phyloP scores from a whole-genome alignment of 768 basidiomycete species.

The Podaxis pistillaris region DNA sequence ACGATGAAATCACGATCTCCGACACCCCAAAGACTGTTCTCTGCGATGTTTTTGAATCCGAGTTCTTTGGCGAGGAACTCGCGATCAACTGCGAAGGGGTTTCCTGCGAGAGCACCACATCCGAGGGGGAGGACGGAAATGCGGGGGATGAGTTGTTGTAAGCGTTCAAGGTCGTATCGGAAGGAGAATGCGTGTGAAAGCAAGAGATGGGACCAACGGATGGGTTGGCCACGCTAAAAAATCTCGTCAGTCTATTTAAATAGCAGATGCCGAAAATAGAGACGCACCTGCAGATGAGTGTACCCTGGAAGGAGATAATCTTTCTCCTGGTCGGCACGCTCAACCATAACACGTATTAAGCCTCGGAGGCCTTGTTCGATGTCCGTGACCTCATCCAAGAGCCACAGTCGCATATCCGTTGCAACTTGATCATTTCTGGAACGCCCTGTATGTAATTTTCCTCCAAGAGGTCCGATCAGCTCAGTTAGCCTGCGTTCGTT shows the following conservation, averaged over 20 bases:
- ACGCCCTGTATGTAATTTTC: slow-evolving; percentile 96
- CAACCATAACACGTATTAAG: slow-evolving; percentile 87
- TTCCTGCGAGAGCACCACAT: slow-evolving; percentile 93
- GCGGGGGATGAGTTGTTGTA: slow-evolving; percentile 81
- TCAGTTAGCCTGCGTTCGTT: slow-evolving; percentile 95
- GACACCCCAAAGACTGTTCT: slow-evolving; percentile 97
- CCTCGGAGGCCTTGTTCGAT: slow-evolving; percentile 70
- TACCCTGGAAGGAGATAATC: slow-evolving; percentile 92
- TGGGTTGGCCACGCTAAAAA: slow-evolving; percentile 92
- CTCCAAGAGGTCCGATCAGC: slow-evolving; percentile 87
- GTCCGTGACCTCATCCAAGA: slow-evolving; percentile 72
- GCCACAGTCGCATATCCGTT: slow-evolving; percentile 97
- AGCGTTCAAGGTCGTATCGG: slow-evolving; percentile 82
- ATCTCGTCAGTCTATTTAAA: neutral
- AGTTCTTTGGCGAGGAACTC: slow-evolving; percentile 91
- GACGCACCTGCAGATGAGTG: slow-evolving; percentile 90
- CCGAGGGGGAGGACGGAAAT: slow-evolving; percentile 94
- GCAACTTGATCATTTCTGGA: slow-evolving; percentile 99
- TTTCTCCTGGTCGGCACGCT: slow-evolving; percentile 91
- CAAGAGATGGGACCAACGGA: slow-evolving; percentile 97
- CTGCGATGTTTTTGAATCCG: slow-evolving; percentile 82
- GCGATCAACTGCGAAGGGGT: slow-evolving; percentile 92
- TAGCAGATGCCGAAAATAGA: neutral
- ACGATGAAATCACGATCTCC: slow-evolving; percentile 96
- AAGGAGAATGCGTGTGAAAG: slow-evolving; percentile 95